These are phyloP conservation scores for Komagataella pastoris DNA, from an alignment of 805 yeast species.

Conservation along the genomic window DNA sequence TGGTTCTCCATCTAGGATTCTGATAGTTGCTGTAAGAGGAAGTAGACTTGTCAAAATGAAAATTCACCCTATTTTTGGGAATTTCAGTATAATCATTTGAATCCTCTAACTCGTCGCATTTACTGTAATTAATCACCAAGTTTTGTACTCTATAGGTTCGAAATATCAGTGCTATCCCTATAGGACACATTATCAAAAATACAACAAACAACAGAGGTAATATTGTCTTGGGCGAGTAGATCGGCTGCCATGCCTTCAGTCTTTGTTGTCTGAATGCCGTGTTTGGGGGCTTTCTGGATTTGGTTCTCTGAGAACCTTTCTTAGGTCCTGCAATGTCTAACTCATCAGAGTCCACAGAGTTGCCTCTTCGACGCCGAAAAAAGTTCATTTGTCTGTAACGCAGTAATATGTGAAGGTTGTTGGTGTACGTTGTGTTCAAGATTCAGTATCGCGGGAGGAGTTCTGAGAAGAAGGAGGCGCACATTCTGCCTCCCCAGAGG, in stretches of 20 bases:
- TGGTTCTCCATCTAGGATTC: constrained; percentile 52
- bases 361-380: constrained; percentile 14
- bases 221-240: constrained; percentile 83
- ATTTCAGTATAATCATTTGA: constrained; percentile 28
- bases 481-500: neutral
- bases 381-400: neutral
- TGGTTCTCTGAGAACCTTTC: constrained; percentile 11
- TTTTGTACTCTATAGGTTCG: constrained; percentile 76
- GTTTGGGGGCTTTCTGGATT: constrained; percentile 46
- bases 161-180: constrained; percentile 74
- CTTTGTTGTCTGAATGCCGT: constrained; percentile 73
- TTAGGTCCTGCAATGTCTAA: constrained; percentile 5
- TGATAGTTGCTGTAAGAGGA: constrained; percentile 16
- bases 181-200: constrained; percentile 75
- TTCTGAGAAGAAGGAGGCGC: neutral
- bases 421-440: neutral
- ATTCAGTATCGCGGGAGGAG: neutral
- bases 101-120: constrained; percentile 35
- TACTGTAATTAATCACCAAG: constrained; percentile 59
- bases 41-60: constrained; percentile 43
- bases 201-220: constrained; percentile 67
- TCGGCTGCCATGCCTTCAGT: constrained; percentile 63
- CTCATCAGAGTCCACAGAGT: constrained; percentile 15
- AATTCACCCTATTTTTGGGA: constrained; percentile 42
- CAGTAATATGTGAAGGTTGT: neutral